Evolutionary conservation across 2,329 filamentous ascomycete genomes (phyloP).

Genomic region (Phialocephala sp.): DNA sequence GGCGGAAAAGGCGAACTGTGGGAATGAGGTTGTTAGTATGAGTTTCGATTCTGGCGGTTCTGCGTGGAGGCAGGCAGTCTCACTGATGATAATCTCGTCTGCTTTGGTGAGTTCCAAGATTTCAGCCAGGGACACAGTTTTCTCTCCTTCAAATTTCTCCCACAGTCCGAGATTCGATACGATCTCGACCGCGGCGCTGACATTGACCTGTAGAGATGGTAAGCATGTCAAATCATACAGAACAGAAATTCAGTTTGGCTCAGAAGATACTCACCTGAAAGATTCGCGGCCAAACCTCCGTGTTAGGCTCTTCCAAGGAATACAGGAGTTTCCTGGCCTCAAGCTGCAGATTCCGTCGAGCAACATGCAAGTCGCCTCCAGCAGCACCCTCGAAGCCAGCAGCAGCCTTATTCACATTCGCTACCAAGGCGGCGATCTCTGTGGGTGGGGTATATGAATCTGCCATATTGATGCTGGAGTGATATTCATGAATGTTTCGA

Average conservation of each 20-base stretch:
- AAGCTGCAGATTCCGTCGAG: constrained; percentile 33
- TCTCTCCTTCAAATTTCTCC: constrained; percentile 34
- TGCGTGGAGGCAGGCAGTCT: constrained; percentile 3
- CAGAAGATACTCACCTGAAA: constrained; percentile 29
- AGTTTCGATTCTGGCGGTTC: neutral
- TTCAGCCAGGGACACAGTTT: constrained; percentile 28
- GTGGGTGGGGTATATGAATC: constrained; percentile 23
- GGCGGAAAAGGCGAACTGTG: constrained; percentile 30
- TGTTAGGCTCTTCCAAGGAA: constrained; percentile 35
- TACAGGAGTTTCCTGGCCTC: constrained; percentile 33
- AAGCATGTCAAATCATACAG: neutral
- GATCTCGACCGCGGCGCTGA: constrained; percentile 32
- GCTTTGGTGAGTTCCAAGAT: constrained; percentile 30
- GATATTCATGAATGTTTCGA: neutral
- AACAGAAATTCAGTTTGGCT: neutral
- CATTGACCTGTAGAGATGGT: constrained; percentile 29
- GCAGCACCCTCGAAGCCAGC: constrained; percentile 25
- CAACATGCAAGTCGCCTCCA: constrained; percentile 23
- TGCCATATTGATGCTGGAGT: constrained; percentile 21
- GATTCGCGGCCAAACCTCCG: constrained; percentile 35
- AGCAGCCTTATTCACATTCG: constrained; percentile 28
- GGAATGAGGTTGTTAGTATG: constrained; percentile 1
- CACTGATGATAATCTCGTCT: constrained; percentile 37
- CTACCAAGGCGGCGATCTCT: constrained; percentile 30
- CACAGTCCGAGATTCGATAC: constrained; percentile 30